Conservation (phyloP, 805 yeast species). For the Saccharomycopsis vini region DNA sequence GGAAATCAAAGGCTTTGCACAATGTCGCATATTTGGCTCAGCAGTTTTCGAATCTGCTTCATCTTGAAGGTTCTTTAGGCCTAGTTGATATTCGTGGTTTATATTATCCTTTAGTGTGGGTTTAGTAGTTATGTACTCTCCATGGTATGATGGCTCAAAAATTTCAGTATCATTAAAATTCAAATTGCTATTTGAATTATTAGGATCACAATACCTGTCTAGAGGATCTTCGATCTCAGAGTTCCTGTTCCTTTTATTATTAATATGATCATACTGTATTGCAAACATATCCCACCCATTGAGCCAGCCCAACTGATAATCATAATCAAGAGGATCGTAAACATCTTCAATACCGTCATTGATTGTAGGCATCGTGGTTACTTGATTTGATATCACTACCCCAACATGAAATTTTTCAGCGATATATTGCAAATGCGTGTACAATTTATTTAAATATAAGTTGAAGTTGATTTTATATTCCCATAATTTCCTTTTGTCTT, state of each 20-base stretch:
- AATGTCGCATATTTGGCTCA: too few species aligned
- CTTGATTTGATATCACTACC: constrained; percentile 70
- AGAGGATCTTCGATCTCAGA: too few species aligned
- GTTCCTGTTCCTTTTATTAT: neutral
- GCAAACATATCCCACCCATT: constrained; percentile 62
- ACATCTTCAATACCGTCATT: constrained; percentile 17
- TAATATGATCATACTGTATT: constrained; percentile 26
- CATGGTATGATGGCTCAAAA: too few species aligned
- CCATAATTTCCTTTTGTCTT: constrained; percentile 28
- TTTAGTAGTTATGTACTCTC: too few species aligned
- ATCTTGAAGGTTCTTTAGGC: too few species aligned
- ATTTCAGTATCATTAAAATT: too few species aligned
- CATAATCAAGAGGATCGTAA: constrained; percentile 28
- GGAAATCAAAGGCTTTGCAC: too few species aligned
- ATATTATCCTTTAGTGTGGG: too few species aligned
- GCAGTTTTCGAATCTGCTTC: neutral
- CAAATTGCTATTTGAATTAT: too few species aligned
- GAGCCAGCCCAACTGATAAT: constrained; percentile 62
- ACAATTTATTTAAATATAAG: constrained; percentile 34
- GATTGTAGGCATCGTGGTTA: constrained; percentile 47
- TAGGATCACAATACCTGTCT: too few species aligned
- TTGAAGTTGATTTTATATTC: constrained; percentile 25
- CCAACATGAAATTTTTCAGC: constrained; percentile 45
- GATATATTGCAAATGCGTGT: constrained; percentile 39
- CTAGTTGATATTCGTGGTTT: too few species aligned